Evolutionary conservation across 345 rosid species (phyloP).

Genomic region (Durio zibethinus): DNA sequence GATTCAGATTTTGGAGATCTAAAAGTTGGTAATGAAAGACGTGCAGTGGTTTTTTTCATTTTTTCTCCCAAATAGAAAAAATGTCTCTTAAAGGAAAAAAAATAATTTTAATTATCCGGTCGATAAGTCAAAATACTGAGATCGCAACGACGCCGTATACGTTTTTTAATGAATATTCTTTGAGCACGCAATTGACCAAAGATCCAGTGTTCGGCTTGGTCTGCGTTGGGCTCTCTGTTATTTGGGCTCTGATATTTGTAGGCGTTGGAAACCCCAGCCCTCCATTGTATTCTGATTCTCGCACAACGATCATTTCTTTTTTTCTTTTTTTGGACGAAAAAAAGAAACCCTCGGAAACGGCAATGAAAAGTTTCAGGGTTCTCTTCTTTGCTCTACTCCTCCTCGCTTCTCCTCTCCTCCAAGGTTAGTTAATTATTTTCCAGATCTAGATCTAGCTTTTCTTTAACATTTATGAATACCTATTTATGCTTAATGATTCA

Average conservation of each 20-base stretch:
- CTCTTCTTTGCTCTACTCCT: constrained; percentile 66
- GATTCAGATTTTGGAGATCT: not conserved
- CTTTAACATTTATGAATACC: not conserved
- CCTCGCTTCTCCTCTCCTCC: constrained; percentile 65
- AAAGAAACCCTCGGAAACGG: constrained; percentile 5
- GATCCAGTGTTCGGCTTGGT: not conserved
- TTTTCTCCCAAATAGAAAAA: too few relatives aligned
- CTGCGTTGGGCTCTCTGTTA: not conserved
- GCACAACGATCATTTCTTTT: not conserved
- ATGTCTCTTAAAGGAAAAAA: too few relatives aligned
- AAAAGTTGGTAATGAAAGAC: not conserved
- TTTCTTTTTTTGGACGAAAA: not conserved
- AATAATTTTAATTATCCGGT: too few relatives aligned
- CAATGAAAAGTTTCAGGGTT: constrained; percentile 48
- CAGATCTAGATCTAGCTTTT: constrained; percentile 60
- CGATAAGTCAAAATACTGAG: too few relatives aligned
- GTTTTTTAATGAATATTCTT: too few relatives aligned
- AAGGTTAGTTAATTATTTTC: constrained; percentile 43
- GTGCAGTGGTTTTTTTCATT: not conserved
- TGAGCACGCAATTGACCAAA: not conserved
- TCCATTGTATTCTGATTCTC: too few relatives aligned
- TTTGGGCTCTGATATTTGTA: not conserved
- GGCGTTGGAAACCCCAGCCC: not conserved
- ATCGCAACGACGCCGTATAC: too few relatives aligned
- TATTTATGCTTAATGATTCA: not conserved